Evolutionary conservation across 345 rosid species (phyloP).

Genomic region (Eucalyptus sideroxylon): DNA sequence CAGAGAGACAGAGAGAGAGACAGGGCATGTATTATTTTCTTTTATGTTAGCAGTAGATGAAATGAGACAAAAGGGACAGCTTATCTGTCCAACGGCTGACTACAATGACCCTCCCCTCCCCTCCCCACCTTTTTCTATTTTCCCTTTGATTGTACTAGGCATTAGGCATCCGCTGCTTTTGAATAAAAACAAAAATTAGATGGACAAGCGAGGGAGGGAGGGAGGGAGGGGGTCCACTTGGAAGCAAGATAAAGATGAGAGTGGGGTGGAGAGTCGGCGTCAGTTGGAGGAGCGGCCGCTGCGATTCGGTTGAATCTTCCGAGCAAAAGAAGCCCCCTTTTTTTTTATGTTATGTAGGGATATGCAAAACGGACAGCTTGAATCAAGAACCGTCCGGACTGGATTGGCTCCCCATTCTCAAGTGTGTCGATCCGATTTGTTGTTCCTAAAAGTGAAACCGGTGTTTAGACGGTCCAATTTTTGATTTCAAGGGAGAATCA

Average conservation of each 20-base stretch:
- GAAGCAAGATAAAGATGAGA: background rate
- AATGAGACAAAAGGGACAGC: slow-evolving; percentile 53
- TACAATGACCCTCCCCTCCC: background rate
- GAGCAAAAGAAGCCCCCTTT: background rate
- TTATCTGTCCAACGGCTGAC: slow-evolving; percentile 45
- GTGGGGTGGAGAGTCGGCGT: background rate
- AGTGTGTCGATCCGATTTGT: too few relatives aligned
- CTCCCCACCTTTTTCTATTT: background rate
- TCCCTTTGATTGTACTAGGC: background rate
- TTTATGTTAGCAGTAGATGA: background rate
- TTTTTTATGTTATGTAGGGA: background rate
- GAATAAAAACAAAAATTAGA: background rate
- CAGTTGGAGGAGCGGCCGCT: background rate
- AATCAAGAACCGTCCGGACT: too few relatives aligned
- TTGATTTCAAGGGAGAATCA: rapidly evolving
- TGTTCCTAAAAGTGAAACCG: too few relatives aligned
- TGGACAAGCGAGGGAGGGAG: background rate
- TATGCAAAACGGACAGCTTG: too few relatives aligned
- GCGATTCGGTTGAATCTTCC: background rate
- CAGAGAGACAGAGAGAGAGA: background rate
- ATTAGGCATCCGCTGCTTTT: background rate
- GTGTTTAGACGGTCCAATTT: rapidly evolving
- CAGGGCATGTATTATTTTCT: background rate
- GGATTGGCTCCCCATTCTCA: too few relatives aligned
- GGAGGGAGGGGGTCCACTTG: background rate